These are phyloP conservation scores for Exserohilum turcica DNA, from an alignment of 2,329 filamentous ascomycete species.

Conservation along the genomic window DNA sequence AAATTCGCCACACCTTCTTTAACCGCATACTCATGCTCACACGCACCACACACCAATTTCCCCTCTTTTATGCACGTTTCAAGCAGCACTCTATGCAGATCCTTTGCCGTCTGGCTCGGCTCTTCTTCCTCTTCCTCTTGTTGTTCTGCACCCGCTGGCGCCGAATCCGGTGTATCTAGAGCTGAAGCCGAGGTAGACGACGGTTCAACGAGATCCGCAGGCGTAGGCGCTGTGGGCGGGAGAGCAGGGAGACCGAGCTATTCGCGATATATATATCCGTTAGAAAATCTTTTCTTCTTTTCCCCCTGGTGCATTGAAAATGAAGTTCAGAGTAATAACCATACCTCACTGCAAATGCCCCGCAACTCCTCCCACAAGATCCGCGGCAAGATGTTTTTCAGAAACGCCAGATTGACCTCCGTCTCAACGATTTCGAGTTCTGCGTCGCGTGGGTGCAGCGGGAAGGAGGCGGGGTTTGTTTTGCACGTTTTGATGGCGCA, in stretches of 20 bases:
- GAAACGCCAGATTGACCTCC: conserved; percentile 78
- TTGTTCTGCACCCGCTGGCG: background rate
- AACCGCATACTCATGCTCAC: conserved; percentile 90
- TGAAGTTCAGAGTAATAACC: too few relatives aligned
- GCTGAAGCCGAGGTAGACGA: conserved; percentile 1
- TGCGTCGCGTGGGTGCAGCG: conserved; percentile 88
- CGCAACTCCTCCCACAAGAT: conserved; percentile 86
- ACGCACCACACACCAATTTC: conserved; percentile 86
- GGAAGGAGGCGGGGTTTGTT: conserved; percentile 76
- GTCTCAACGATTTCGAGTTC: conserved; percentile 85
- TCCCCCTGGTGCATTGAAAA: background rate
- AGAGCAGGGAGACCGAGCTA: conserved; percentile 81
- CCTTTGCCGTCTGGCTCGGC: conserved; percentile 69
- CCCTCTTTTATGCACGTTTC: conserved; percentile 91
- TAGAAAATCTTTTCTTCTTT: background rate
- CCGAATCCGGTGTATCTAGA: conserved; percentile 29
- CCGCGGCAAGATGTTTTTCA: conserved; percentile 83
- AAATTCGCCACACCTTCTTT: conserved; percentile 98
- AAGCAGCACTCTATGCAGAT: conserved; percentile 80
- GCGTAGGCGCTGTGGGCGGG: conserved; percentile 51
- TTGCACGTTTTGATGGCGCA: conserved; percentile 97
- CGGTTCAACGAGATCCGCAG: conserved; percentile 40
- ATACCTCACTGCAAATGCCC: conserved; percentile 75
- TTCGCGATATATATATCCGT: too few relatives aligned
- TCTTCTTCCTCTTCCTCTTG: conserved; percentile 67